A percentile compares a stretch with the other conserved stretches of the same genome.
These are phyloP conservation scores for Phoma sp. DNA, from an alignment of 2,329 filamentous ascomycete species.

Conservation along the genomic window DNA sequence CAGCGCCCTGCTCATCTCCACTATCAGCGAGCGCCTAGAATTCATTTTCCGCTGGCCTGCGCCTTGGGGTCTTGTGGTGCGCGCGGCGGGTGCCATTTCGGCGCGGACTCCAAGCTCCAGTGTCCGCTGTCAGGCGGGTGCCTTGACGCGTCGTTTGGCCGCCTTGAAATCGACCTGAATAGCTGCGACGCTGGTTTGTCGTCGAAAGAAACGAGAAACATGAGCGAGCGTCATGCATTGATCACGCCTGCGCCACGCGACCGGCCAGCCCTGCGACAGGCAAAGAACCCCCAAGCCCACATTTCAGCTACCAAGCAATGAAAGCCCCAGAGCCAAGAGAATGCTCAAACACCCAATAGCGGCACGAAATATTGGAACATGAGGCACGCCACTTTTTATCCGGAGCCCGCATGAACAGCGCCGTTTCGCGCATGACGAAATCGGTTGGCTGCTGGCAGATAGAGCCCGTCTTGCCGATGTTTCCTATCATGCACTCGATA, in stretches of 20 bases:
- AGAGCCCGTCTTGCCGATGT: neutral
- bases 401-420: constrained; percentile 10
- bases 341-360: constrained; percentile 13
- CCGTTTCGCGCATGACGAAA: constrained; percentile 4
- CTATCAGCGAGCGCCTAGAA: constrained; percentile 9
- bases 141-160: neutral
- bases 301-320: neutral
- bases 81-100: neutral
- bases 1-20: constrained; percentile 13
- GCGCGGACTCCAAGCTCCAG: neutral
- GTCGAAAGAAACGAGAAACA: constrained; percentile 1
- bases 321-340: neutral
- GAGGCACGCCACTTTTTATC: constrained; percentile 3
- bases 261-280: neutral
- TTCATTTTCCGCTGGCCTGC: neutral
- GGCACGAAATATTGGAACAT: constrained; percentile 13
- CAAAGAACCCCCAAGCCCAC: neutral
- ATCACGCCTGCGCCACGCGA: constrained; percentile 19
- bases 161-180: neutral
- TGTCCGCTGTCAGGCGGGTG: constrained; percentile 14
- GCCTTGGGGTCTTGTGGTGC: neutral
- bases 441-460: neutral
- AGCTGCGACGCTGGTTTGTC: neutral
- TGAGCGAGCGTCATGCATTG: constrained; percentile 1
- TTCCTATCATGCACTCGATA: neutral